phyloP scores from a whole-genome alignment of 306 rosid species.

The Coriaria nepalensis region DNA sequence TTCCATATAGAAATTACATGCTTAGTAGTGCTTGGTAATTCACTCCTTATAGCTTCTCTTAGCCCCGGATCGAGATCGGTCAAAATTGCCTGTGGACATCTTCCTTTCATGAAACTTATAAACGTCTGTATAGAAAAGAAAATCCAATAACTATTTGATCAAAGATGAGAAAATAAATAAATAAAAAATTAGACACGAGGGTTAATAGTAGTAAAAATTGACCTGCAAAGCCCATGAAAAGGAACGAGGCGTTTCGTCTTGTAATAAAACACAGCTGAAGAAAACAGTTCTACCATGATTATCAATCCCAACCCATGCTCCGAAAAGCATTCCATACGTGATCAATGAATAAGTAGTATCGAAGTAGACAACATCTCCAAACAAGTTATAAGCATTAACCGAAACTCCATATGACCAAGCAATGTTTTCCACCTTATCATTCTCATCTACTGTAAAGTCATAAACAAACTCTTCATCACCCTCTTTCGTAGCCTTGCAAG shows the following conservation, averaged over 20 bases:
- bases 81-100: conserved; percentile 75
- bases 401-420: conserved; percentile 80
- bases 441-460: conserved; percentile 70
- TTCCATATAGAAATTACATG: conserved; percentile 56
- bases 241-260: conserved; percentile 71
- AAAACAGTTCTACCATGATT: conserved; percentile 70
- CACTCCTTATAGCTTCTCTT: conserved; percentile 55
- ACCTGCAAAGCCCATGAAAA: conserved; percentile 98
- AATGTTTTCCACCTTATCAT: conserved; percentile 63
- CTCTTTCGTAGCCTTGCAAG: conserved; percentile 68
- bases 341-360: conserved; percentile 61
- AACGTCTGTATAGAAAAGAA: conserved; percentile 51
- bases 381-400: conserved; percentile 45
- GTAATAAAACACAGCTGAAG: conserved; percentile 76
- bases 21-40: conserved; percentile 47
- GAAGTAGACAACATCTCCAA: conserved; percentile 76
- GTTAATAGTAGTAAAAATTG: conserved; percentile 20
- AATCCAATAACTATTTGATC: conserved; percentile 23
- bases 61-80: conserved; percentile 76
- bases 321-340: conserved; percentile 78
- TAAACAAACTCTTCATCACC: conserved; percentile 52
- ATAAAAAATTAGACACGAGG: not conserved
- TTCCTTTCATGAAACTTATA: conserved; percentile 75
- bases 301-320: conserved; percentile 94
- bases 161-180: conserved; percentile 19